Evolutionary conservation across 1,139 yeast species (phyloP), one percentile per base, ranked within the genome.

Genomic region (Saccharomyces pastorianus): DNA sequence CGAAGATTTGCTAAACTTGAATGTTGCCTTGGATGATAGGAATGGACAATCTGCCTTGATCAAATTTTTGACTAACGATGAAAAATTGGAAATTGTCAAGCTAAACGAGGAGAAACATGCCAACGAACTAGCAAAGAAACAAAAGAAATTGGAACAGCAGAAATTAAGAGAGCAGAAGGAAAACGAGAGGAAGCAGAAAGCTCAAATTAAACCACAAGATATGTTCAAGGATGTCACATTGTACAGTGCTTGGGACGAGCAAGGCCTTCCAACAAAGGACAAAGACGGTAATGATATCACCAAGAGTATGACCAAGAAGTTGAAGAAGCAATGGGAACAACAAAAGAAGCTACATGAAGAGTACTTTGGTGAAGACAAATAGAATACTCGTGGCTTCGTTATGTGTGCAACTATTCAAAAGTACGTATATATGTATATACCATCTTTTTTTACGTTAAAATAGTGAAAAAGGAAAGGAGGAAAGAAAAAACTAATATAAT

Each of bases 1-100:
- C 60, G 69, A 71, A 14, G 95, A 87, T 49, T 74, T 93, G 61
- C 73, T 89, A 55, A 78, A 81, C 28, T 73, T 90, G 57, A 95
- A 95, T 27, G 87, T 93, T 32, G 83, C 95, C 0, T 75, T 93
- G 52, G 98, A 93, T 69, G 99, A 93, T 70, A 82, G 97, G 65
- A 81, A 84, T 32, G 88, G 81, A 56, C 90, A 85, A 17, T 78
- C 76, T 61, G 80, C 84, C 3, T 78, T 93, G 56, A 80, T 93
- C 51, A 93, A 93, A 71, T 86, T 93, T 63, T 76, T 93, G 59
- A 84, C 80, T 55, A 79, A 76, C 7, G 78, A 76, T 48, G 98
- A 91, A 67, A 81, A 81, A 67, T 77, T 76, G 47, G 93, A 84
- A 59, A 76, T 88, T 52, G 66, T 87, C 28, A 69, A 69, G 29